Evolutionary conservation across 2,329 filamentous ascomycete species (phyloP).

Genomic region (Xylariaceae sp.): DNA sequence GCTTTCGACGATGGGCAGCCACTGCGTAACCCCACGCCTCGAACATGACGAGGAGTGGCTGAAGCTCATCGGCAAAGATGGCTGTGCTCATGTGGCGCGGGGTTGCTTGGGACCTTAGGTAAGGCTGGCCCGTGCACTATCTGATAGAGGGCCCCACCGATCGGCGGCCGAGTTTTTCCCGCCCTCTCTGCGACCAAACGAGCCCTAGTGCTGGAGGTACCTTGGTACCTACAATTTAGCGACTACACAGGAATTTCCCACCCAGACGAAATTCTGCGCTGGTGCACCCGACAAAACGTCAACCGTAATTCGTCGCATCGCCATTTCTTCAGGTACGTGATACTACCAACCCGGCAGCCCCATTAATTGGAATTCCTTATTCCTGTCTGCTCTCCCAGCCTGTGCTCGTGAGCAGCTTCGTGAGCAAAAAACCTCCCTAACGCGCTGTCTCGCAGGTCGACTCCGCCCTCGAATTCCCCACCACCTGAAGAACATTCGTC

Average conservation of each 20-base stretch:
- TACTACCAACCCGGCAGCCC: constrained; percentile 1
- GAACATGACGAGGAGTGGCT: constrained; percentile 10
- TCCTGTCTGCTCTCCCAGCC: background rate
- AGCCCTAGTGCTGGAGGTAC: constrained; percentile 25
- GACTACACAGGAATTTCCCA: constrained; percentile 31
- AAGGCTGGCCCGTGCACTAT: background rate
- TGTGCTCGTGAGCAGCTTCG: background rate
- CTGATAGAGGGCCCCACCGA: background rate
- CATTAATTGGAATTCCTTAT: background rate
- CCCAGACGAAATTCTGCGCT: constrained; percentile 28
- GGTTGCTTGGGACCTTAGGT: background rate
- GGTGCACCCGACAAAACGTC: constrained; percentile 26
- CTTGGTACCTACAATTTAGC: constrained; percentile 29
- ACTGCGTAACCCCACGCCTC: background rate
- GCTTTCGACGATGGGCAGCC: background rate
- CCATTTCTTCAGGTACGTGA: constrained; percentile 30
- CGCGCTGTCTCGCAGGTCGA: constrained; percentile 23
- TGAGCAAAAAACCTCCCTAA: constrained; percentile 6
- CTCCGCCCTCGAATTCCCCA: constrained; percentile 38
- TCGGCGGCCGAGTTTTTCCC: constrained; percentile 21
- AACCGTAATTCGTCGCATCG: constrained; percentile 30
- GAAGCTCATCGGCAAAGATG: background rate
- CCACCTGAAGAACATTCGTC: constrained; percentile 47
- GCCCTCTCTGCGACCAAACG: constrained; percentile 3
- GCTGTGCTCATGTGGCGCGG: constrained; percentile 2